Conservation (phyloP, 2,329 filamentous ascomycete genomes). For the Bipolaris gigantea region DNA sequence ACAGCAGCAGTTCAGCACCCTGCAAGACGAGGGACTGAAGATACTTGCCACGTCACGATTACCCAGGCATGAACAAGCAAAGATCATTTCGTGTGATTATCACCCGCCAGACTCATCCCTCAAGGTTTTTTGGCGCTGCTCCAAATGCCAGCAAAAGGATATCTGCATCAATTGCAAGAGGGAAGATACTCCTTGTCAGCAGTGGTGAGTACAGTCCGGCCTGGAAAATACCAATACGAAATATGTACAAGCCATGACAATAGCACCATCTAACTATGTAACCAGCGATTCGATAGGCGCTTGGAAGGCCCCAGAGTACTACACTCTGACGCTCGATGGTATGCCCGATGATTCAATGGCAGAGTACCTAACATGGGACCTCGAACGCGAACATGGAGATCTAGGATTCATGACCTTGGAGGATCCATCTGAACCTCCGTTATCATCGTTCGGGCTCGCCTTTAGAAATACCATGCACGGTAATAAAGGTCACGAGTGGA, state of each 20-base stretch:
- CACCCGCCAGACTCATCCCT: neutral
- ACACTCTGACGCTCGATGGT: conserved; percentile 10
- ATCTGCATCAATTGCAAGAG: neutral
- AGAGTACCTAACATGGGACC: conserved; percentile 19
- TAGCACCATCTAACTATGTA: neutral
- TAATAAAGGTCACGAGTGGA: conserved; percentile 3
- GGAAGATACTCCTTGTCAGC: neutral
- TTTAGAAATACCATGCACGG: neutral
- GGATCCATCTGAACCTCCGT: conserved; percentile 12
- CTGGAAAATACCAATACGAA: neutral
- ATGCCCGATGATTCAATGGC: conserved; percentile 5
- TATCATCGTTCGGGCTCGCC: conserved; percentile 16
- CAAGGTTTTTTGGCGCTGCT: neutral
- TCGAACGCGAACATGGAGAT: conserved; percentile 27
- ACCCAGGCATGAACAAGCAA: neutral
- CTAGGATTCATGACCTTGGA: conserved; percentile 11
- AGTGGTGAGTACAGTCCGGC: neutral
- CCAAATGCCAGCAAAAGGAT: neutral
- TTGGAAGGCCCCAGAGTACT: neutral
- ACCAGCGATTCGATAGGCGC: neutral
- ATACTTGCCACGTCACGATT: conserved; percentile 23
- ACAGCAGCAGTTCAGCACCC: conserved; percentile 11
- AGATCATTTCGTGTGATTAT: conserved; percentile 14
- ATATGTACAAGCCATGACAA: neutral
- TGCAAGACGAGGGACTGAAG: conserved; percentile 12